Evolutionary conservation across 306 rosid genomes (phyloP).

Genomic region (Medicago ruthenica): DNA sequence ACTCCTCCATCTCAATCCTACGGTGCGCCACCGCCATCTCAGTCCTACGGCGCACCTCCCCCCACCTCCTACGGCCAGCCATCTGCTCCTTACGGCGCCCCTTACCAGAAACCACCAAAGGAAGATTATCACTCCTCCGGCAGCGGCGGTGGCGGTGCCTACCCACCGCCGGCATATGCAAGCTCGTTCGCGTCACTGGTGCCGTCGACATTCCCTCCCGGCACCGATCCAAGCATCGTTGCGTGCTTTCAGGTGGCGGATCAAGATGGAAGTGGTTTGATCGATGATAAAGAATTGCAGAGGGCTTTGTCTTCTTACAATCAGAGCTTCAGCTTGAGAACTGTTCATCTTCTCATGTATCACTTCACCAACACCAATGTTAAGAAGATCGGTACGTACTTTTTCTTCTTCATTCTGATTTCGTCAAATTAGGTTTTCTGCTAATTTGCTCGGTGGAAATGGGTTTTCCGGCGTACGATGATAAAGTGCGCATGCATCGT

Average conservation of each 20-base stretch:
- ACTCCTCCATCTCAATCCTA: conserved; percentile 21
- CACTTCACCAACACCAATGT: conserved; percentile 77
- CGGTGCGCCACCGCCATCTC: conserved; percentile 11
- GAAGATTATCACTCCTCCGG: conserved; percentile 48
- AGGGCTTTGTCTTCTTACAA: conserved; percentile 78
- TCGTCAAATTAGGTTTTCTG: conserved; percentile 12
- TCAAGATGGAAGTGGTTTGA: conserved; percentile 89
- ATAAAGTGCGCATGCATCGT: conserved; percentile 21
- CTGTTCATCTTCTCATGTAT: conserved; percentile 94
- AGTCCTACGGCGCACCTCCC: conserved; percentile 34
- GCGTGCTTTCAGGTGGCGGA: conserved; percentile 92
- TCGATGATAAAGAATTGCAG: conserved; percentile 94
- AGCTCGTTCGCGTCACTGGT: conserved; percentile 74
- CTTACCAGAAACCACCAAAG: conserved; percentile 55
- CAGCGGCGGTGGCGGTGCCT: conserved; percentile 41
- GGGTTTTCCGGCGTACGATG: conserved; percentile 31
- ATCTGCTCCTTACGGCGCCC: conserved; percentile 48
- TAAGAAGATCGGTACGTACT: conserved; percentile 72
- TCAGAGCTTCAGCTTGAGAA: conserved; percentile 86
- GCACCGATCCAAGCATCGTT: conserved; percentile 81
- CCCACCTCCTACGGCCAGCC: conserved; percentile 34
- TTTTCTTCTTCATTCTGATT: conserved; percentile 12
- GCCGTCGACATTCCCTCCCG: conserved; percentile 89
- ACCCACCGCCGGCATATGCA: conserved; percentile 53
- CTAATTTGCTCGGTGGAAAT: neutral